Percentiles rank a stretch among this genome's conserved stretches.
phyloP scores from a whole-genome alignment of 2,329 filamentous ascomycete species.

The Aureobasidium sp. region DNA sequence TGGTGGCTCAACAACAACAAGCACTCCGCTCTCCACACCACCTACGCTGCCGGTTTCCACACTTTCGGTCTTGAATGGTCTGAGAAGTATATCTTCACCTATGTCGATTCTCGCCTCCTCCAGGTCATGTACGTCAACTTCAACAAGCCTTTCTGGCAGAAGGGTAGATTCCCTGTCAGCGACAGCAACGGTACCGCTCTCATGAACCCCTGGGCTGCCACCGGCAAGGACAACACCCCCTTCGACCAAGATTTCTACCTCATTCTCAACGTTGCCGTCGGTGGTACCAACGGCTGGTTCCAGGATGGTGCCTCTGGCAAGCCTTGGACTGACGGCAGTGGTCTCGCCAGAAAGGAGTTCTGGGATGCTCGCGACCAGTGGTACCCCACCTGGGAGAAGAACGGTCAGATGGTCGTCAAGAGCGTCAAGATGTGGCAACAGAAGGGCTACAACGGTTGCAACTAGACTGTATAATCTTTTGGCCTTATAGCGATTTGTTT shows the following conservation, averaged over 20 bases:
- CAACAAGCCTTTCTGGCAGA: constrained; percentile 34
- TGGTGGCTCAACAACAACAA: constrained; percentile 83
- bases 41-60: constrained; percentile 63
- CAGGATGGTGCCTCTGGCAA: constrained; percentile 63
- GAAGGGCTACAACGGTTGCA: constrained; percentile 42
- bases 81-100: constrained; percentile 81
- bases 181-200: constrained; percentile 32
- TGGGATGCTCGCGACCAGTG: constrained; percentile 49
- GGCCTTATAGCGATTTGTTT: constrained; percentile 6
- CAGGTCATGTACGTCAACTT: constrained; percentile 69
- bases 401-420: constrained; percentile 35
- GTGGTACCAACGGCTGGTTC: constrained; percentile 61
- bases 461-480: constrained; percentile 9
- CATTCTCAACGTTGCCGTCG: constrained; percentile 36
- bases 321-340: constrained; percentile 68
- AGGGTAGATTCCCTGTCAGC: constrained; percentile 31
- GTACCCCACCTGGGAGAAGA: constrained; percentile 32
- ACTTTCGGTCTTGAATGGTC: constrained; percentile 81
- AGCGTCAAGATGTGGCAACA: constrained; percentile 44
- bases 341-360: constrained; percentile 66
- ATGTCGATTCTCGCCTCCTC: constrained; percentile 70
- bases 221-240: constrained; percentile 31
- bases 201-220: constrained; percentile 32
- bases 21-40: constrained; percentile 65
- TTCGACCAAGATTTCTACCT: constrained; percentile 38